Evolutionary conservation across 2,329 filamentous ascomycete species (phyloP), one percentile per base, ranked within the genome.

Genomic region (Fusarium fujikuroi): DNA sequence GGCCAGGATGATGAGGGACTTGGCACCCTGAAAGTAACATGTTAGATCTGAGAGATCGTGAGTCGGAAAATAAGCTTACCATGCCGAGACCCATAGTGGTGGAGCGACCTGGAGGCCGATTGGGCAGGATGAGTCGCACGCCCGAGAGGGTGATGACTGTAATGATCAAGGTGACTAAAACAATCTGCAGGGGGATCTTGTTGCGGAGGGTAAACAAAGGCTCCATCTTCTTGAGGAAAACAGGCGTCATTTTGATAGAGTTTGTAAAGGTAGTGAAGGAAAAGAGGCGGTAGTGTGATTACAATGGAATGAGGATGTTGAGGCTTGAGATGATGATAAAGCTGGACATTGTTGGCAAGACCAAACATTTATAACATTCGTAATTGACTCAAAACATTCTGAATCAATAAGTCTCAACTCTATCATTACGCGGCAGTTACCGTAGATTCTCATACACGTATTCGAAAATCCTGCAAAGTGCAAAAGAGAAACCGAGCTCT

Each of bases 51-150:
- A 47, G n/a, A 12, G 18, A 11, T 28, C 19, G 8, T 2, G 16
- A 7, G 9, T 6, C 3, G 5, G 4, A 34, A 79, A 42, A 30
- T 32, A 28, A 16, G 42, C 58, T 47, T 43, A 75, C 72, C 72
- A 75, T 75, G 52, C 64, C 72, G 18, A 75, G 62, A 15, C 68
- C 69, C 52, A 76, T 75, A 3, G 73, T 69, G 36, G 66, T 56
- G 36, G 66, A 68, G 19, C 71, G 70, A 58, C 72, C 72, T 9
- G 40, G 57, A 16, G 70, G 67, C 18, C 60, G 39, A 39, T 65
- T 62, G 21, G 69, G 69, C 39, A 74, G 34, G 9, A 64, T 16
- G 40, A 74, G 53, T n/a, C 72, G 72, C 7, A 65, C 70, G 18
- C 49, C 70, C 2, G 70, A 74, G 21, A 74, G 42, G 21, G 57